phyloP scores from a whole-genome alignment of 495 filamentous ascomycete genomes.

The Penicillium bialowiezense region DNA sequence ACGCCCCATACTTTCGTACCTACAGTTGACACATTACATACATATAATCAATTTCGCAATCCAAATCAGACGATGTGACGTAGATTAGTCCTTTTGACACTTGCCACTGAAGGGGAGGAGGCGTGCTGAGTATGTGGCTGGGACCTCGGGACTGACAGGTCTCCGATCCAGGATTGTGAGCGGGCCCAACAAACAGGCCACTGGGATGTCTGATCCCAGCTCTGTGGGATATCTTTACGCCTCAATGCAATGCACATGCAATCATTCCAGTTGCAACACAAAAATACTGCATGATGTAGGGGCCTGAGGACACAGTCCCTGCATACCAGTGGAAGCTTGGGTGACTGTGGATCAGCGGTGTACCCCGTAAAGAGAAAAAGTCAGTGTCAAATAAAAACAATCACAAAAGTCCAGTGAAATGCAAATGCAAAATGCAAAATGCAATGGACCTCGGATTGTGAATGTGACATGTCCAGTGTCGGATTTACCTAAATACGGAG shows the following conservation, averaged over 20 bases:
- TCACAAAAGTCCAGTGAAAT: background rate
- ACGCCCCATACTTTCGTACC: slow-evolving; percentile 1
- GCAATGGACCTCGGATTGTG: too few relatives aligned
- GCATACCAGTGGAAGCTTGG: slow-evolving; percentile 18
- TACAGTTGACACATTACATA: slow-evolving; percentile 2
- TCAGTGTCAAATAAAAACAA: background rate
- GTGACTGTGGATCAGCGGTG: slow-evolving; percentile 4
- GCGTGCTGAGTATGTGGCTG: background rate
- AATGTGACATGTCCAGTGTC: slow-evolving; percentile 21
- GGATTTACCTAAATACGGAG: too few relatives aligned
- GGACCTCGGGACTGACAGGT: slow-evolving; percentile 3
- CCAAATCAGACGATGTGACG: background rate
- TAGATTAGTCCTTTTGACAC: slow-evolving; percentile 6
- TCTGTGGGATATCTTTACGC: slow-evolving; percentile 2
- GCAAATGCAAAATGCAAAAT: background rate
- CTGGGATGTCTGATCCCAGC: background rate
- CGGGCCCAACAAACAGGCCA: background rate
- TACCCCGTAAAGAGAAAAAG: background rate
- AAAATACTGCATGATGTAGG: background rate
- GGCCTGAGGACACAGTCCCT: slow-evolving; percentile 15
- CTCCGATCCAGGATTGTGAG: slow-evolving; percentile 2
- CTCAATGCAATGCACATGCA: slow-evolving; percentile 4
- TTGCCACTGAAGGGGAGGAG: background rate
- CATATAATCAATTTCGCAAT: background rate
- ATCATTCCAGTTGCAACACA: slow-evolving; percentile 8